Evolutionary conservation across 345 rosid species (phyloP).

Genomic region (Aquilaria yunnanensis): DNA sequence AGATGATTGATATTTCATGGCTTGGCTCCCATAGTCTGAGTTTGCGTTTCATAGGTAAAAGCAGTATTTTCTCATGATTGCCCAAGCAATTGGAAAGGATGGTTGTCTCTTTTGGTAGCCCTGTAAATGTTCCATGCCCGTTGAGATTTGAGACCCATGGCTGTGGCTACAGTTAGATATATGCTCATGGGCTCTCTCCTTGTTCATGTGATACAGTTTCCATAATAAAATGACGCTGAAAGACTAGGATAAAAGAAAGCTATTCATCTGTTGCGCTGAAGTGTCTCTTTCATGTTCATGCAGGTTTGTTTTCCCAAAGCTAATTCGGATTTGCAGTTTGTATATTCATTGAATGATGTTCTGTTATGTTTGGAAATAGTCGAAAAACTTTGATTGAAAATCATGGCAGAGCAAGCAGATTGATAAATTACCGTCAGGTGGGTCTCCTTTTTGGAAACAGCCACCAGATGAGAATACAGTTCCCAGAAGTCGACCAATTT

Average conservation of each 20-base stretch:
- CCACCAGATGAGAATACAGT: background rate
- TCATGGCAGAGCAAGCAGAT: constrained; percentile 19
- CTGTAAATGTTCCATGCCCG: too few species aligned
- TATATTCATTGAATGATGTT: constrained; percentile 47
- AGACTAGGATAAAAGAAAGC: constrained; percentile 14
- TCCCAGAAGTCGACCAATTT: background rate
- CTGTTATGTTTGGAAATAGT: constrained; percentile 21
- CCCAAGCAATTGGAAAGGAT: constrained; percentile 18
- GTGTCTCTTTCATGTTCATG: constrained; percentile 84
- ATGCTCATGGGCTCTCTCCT: background rate
- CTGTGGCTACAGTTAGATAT: too few species aligned
- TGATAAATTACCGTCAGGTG: constrained; percentile 8
- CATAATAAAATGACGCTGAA: constrained; percentile 12
- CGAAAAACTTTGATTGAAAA: constrained; percentile 2
- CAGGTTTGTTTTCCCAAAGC: constrained; percentile 96
- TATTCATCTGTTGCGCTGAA: constrained; percentile 62
- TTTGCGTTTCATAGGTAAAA: constrained; percentile 30
- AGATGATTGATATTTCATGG: constrained; percentile 78
- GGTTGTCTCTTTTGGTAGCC: background rate
- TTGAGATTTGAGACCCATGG: too few species aligned
- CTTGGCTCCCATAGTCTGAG: constrained; percentile 38
- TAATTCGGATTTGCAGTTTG: constrained; percentile 75
- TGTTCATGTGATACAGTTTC: constrained; percentile 1
- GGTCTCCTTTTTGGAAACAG: background rate
- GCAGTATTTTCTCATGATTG: constrained; percentile 23